Base-by-base conservation (phyloP, 129 eudicot species). In the Heracleum sosnowskyi region DNA sequence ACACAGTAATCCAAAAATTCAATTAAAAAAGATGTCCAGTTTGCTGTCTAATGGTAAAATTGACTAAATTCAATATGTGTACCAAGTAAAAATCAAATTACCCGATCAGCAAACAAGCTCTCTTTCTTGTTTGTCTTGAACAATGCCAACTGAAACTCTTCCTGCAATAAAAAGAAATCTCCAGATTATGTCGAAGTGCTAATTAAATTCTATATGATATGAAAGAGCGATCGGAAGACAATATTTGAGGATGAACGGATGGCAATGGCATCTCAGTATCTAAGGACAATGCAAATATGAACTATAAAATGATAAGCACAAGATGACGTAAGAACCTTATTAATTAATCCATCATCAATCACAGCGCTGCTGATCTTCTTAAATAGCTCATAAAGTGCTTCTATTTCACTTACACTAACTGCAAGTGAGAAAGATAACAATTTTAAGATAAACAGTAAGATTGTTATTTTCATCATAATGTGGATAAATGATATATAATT, bases 281-380 rank as follows among this genome's bases (percentile, higher is more conserved):
- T 31, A 15, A 13, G 37, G 39, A 31, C 72, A 31, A 63, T 29
- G 37, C 72, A 66, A 31, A 66, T 16, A 66, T 66, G 31, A 31
- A 28, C 9, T 64, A 31, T 3, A 31, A 29, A 64, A 64, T 64
- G 71, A 29, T 66, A 16, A 66, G 12, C 22, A 31, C 40, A 66
- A 31, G 72, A 33, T 66, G 9, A 28, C 31, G 36, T 33, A 73
- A 72, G 40, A 46, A 91, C 97, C 97, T 91, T 91, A 85, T 90
- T 87, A 76, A 93, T 93, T 70, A 90, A 78, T 60, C 98, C 98
- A 29, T 93, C 98, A 77, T 93, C 97, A 76, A 89, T 89, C 78
- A 91, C 94, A 51, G 97, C 92, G 78, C 97, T 91, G 83, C 98
- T 93, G 64, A 93, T 90, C 89, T 86, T 90, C 87, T 93, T 91